Evolutionary conservation across 805 yeast species (phyloP).

Genomic region (Candida caryicola): DNA sequence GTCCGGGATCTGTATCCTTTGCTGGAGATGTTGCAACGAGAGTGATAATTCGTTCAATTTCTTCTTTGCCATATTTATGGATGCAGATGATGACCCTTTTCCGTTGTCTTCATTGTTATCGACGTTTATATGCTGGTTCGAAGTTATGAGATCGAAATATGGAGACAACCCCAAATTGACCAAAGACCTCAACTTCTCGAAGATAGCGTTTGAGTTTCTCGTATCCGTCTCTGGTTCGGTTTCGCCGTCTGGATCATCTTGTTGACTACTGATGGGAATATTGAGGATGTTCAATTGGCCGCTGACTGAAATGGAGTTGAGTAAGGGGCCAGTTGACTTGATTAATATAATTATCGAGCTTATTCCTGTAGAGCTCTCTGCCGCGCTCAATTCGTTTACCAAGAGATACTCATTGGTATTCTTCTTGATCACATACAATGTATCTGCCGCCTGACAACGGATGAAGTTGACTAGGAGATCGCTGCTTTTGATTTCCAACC

Average conservation of each 20-base stretch:
- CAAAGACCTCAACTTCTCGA: conserved; percentile 57
- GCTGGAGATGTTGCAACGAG: conserved; percentile 66
- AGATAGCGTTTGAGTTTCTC: conserved; percentile 22
- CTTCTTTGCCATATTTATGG: conserved; percentile 48
- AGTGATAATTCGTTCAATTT: conserved; percentile 66
- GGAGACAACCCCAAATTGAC: conserved; percentile 66
- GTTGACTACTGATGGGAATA: conserved; percentile 23
- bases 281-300: conserved; percentile 33
- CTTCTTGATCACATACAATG: conserved; percentile 17
- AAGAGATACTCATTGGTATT: conserved; percentile 9
- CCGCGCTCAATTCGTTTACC: conserved; percentile 8
- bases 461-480: conserved; percentile 16
- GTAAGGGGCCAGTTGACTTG: conserved; percentile 38
- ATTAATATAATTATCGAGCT: conserved; percentile 37
- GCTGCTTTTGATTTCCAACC: conserved; percentile 2
- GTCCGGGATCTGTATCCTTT: conserved; percentile 67
- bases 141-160: conserved; percentile 54
- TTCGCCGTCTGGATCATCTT: conserved; percentile 1
- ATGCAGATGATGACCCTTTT: conserved; percentile 6
- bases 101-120: conserved; percentile 5
- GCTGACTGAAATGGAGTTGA: conserved; percentile 18
- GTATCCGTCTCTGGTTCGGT: conserved; percentile 3
- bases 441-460: conserved; percentile 18
- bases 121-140: conserved; percentile 3
- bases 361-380: conserved; percentile 2